Percentiles rank a stretch among this genome's conserved stretches.
Conservation (phyloP, 108 stramenopile genomes). For the Nannochloropsis gaditana region DNA sequence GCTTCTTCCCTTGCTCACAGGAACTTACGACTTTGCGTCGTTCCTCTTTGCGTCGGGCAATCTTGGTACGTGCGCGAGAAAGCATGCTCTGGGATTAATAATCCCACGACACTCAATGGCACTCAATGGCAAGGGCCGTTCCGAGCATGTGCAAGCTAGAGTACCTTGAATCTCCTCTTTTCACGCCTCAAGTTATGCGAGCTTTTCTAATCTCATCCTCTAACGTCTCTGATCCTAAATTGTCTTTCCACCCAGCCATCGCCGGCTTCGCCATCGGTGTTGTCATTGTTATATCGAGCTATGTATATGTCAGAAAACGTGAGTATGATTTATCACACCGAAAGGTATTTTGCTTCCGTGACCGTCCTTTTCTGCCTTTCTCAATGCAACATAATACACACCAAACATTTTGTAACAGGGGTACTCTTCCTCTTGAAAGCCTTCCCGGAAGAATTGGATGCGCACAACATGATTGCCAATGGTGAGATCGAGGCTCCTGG, state of each 20-base stretch:
- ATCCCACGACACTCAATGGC: too few relatives aligned
- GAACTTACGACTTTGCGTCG: conserved; percentile 6
- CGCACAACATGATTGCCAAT: conserved; percentile 9
- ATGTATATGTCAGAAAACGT: conserved; percentile 2
- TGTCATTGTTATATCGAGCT: conserved; percentile 11
- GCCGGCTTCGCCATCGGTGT: background rate
- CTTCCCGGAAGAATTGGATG: background rate
- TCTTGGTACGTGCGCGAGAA: background rate
- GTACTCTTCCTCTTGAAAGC: background rate
- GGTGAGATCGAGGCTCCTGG: conserved; percentile 14
- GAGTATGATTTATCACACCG: background rate
- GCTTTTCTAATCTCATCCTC: too few relatives aligned
- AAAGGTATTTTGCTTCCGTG: background rate
- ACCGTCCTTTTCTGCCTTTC: background rate
- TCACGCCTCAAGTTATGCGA: too few relatives aligned
- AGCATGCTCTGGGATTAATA: background rate
- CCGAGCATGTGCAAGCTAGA: too few relatives aligned
- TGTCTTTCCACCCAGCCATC: background rate
- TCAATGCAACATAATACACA: background rate
- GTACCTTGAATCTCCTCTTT: too few relatives aligned
- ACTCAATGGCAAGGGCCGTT: too few relatives aligned
- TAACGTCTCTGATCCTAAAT: too few relatives aligned
- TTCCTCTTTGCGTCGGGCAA: background rate
- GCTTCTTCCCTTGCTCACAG: background rate
- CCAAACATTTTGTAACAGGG: background rate